A percentile compares a stretch with the other conserved stretches of the same genome.
Conservation (phyloP, 495 filamentous ascomycete species). For the Neurospora sp. region DNA sequence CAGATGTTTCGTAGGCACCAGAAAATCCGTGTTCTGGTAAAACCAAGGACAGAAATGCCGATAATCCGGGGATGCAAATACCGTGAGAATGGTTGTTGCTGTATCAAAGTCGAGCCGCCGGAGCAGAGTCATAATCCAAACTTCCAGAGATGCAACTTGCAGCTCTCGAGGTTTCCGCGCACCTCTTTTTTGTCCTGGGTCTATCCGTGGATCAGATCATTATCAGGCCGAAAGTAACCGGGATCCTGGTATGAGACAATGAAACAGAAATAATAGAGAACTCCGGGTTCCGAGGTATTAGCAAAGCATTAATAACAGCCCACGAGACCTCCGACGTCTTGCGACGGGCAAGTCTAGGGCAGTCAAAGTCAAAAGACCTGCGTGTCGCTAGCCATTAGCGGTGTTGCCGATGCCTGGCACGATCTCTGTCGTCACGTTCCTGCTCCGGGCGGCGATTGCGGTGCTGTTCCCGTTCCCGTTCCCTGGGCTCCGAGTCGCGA, state of each 20-base stretch:
- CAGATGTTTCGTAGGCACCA: conserved; percentile 3
- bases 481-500: conserved; percentile 30
- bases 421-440: conserved; percentile 21
- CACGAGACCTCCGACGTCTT: conserved; percentile 8
- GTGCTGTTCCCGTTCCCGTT: conserved; percentile 14
- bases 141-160: conserved; percentile 34
- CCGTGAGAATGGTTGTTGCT: background rate
- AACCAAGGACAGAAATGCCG: background rate
- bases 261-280: conserved; percentile 6
- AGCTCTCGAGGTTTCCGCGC: conserved; percentile 26
- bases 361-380: conserved; percentile 5
- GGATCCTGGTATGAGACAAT: conserved; percentile 17
- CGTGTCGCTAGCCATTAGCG: conserved; percentile 11
- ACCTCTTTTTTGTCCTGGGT: conserved; percentile 25
- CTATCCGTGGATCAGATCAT: conserved; percentile 28
- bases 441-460: conserved; percentile 12
- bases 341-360: conserved; percentile 2
- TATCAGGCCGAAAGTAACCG: conserved; percentile 14
- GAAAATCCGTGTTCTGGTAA: conserved; percentile 4
- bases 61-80: conserved; percentile 1
- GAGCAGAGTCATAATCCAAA: background rate
- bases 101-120: conserved; percentile 5
- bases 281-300: conserved; percentile 17
- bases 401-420: conserved; percentile 16
- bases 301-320: conserved; percentile 13